phyloP scores from a whole-genome alignment of 805 yeast genomes.

The Metschnikowia picachoensis region DNA sequence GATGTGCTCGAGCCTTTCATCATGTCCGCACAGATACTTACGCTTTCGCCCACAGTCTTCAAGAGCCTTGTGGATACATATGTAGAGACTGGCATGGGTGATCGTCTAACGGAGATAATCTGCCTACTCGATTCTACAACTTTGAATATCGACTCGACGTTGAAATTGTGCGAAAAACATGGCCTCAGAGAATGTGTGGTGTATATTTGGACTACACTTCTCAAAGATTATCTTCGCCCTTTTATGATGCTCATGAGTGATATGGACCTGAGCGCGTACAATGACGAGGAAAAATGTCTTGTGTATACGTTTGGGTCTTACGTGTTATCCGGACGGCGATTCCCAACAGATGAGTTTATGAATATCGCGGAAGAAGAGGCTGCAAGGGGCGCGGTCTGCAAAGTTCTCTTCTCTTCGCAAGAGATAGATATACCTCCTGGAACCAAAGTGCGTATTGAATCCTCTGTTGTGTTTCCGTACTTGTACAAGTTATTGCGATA shows the following conservation, averaged over 20 bases:
- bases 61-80: constrained; percentile 57
- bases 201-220: constrained; percentile 66
- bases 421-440: background rate
- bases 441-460: background rate
- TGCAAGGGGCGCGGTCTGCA: constrained; percentile 12
- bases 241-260: constrained; percentile 48
- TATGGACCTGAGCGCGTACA: constrained; percentile 2
- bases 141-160: constrained; percentile 75
- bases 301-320: constrained; percentile 61
- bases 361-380: constrained; percentile 19
- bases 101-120: constrained; percentile 59
- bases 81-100: constrained; percentile 38
- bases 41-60: constrained; percentile 61
- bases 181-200: constrained; percentile 58
- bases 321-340: constrained; percentile 71
- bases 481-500: constrained; percentile 51
- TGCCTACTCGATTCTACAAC: constrained; percentile 63
- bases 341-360: constrained; percentile 62
- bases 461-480: constrained; percentile 53
- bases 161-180: constrained; percentile 54
- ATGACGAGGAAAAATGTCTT: constrained; percentile 14
- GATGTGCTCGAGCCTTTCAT: constrained; percentile 51
- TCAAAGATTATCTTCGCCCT: constrained; percentile 72
- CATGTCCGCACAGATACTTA: constrained; percentile 39
- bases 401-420: constrained; percentile 37